A percentile compares a stretch with the other conserved stretches of the same genome.
Conservation (phyloP, 169 alveolate genomes). For the Theileria parva region DNA sequence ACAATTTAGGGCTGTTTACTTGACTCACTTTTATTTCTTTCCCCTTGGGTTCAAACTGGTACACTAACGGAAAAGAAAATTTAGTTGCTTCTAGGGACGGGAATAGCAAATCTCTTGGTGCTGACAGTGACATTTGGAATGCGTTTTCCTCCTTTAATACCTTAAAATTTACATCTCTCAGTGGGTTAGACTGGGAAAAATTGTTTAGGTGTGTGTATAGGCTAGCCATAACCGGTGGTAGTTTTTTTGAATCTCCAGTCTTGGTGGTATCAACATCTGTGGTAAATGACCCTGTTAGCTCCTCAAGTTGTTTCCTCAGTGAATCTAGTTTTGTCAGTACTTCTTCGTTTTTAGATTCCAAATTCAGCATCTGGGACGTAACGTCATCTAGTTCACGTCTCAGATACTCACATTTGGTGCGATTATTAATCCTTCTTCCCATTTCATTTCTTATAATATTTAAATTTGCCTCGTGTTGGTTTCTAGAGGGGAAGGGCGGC, state of each 20-base stretch:
- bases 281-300: constrained; percentile 10
- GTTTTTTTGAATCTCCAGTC: constrained; percentile 47
- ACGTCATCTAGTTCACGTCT: constrained; percentile 31
- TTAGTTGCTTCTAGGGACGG: constrained; percentile 39
- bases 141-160: constrained; percentile 47
- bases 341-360: constrained; percentile 12
- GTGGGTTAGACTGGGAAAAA: constrained; percentile 13
- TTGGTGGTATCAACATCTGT: constrained; percentile 20
- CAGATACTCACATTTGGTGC: constrained; percentile 40
- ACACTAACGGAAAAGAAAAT: constrained; percentile 27
- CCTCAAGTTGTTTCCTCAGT: constrained; percentile 29
- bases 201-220: constrained; percentile 32
- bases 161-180: constrained; percentile 34
- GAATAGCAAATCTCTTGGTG: constrained; percentile 49
- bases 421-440: constrained; percentile 23
- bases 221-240: constrained; percentile 17
- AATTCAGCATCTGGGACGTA: constrained; percentile 20
- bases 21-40: neutral
- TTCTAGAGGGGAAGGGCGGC: neutral
- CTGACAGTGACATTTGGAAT: constrained; percentile 29
- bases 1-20: neutral
- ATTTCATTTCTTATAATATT: constrained; percentile 12
- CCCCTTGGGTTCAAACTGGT: constrained; percentile 5
- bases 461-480: constrained; percentile 14
- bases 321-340: constrained; percentile 23